phyloP scores from a whole-genome alignment of 805 yeast genomes.

The Scheffersomyces lignosus region DNA sequence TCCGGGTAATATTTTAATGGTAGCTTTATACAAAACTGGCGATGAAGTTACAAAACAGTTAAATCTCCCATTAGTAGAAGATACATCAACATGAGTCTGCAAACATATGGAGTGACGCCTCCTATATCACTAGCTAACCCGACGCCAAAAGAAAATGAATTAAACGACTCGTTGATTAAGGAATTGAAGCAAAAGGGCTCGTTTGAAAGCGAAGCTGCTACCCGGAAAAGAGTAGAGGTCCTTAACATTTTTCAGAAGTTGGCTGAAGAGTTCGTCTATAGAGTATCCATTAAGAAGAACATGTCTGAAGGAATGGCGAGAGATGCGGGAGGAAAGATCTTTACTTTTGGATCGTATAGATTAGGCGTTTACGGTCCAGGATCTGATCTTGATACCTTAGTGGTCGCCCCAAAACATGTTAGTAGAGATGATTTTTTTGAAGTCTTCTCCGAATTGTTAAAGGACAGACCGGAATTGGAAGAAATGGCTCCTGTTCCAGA shows the following conservation, averaged over 20 bases:
- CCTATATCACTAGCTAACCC: constrained; percentile 89
- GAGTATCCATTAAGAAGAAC: constrained; percentile 75
- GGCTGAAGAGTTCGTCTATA: constrained; percentile 78
- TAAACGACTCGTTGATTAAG: constrained; percentile 74
- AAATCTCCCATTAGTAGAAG: too few relatives aligned
- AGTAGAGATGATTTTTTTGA: constrained; percentile 85
- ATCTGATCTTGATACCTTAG: constrained; percentile 92
- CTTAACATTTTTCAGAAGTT: constrained; percentile 69
- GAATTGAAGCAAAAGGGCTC: constrained; percentile 84
- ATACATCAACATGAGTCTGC: constrained; percentile 15
- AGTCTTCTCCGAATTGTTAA: constrained; percentile 69
- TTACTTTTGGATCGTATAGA: constrained; percentile 92
- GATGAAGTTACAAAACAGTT: too few relatives aligned
- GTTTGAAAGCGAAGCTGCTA: constrained; percentile 84
- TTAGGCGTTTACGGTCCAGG: constrained; percentile 98
- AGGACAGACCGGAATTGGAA: constrained; percentile 77
- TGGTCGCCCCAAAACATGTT: constrained; percentile 97
- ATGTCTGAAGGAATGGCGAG: constrained; percentile 97
- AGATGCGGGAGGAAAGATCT: constrained; percentile 98
- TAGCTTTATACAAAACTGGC: too few relatives aligned
- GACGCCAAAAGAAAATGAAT: constrained; percentile 69
- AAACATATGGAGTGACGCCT: constrained; percentile 64
- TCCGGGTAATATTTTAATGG: too few relatives aligned
- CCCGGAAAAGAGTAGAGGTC: constrained; percentile 77
- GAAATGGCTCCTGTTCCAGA: constrained; percentile 94